A percentile compares a stretch with the other conserved stretches of the same genome.
Conservation (phyloP, 129 eudicot genomes). For the Lactuca sativa region DNA sequence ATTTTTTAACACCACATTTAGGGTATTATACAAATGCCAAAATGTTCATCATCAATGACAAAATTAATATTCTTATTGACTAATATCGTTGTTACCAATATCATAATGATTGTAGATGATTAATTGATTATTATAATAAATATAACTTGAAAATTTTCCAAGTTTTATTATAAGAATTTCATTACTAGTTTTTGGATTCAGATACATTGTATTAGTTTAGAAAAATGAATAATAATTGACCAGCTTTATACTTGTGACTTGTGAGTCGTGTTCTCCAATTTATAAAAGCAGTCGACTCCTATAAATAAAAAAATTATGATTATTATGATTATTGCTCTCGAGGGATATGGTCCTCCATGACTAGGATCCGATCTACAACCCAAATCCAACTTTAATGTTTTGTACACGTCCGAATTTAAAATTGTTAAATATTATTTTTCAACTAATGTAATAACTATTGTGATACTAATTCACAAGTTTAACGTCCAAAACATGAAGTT, state of each 20-base stretch:
- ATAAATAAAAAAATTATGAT: too few species aligned
- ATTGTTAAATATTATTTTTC: too few species aligned
- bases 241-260: neutral
- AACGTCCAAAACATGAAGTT: neutral
- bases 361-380: conserved; percentile 11
- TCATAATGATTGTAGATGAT: too few species aligned
- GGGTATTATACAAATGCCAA: neutral
- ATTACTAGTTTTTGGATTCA: neutral
- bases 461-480: neutral
- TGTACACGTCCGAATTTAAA: neutral
- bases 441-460: too few species aligned
- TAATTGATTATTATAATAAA: too few species aligned
- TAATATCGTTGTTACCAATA: too few species aligned
- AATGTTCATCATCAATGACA: neutral
- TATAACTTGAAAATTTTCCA: too few species aligned
- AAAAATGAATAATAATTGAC: neutral
- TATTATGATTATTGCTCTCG: neutral
- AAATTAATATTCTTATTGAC: neutral
- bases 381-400: conserved; percentile 8
- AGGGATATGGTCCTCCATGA: conserved; percentile 12
- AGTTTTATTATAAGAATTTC: too few species aligned
- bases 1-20: too few species aligned
- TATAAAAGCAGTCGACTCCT: neutral
- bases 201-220: neutral
- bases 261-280: neutral